Conservation (phyloP, 192 early-diverging fungal genomes). For the Tieghemiomyces parasiticus region DNA sequence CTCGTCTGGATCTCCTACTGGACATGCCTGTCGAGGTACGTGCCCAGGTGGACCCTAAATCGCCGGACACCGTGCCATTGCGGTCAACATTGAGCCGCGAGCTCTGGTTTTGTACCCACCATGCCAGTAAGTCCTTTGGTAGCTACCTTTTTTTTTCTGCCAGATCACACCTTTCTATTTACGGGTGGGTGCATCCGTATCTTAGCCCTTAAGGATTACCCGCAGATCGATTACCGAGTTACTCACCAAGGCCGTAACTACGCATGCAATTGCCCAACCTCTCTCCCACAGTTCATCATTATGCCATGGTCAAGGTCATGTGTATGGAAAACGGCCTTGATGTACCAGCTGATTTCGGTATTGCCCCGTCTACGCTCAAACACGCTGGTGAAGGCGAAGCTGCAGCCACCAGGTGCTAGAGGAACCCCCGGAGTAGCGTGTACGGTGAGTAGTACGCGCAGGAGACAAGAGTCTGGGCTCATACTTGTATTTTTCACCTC, state of each 20-base stretch:
- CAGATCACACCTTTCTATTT: too few species aligned
- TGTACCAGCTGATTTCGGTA: conserved; percentile 20
- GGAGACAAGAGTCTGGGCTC: not conserved
- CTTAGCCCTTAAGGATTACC: too few species aligned
- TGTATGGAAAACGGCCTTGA: conserved; percentile 20
- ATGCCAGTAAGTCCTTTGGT: conserved; percentile 14
- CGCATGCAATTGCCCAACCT: too few species aligned
- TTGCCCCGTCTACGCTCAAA: conserved; percentile 29
- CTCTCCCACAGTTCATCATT: conserved; percentile 26
- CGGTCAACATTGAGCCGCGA: conserved; percentile 25
- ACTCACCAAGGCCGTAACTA: too few species aligned
- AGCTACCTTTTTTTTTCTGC: too few species aligned
- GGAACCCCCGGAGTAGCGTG: not conserved
- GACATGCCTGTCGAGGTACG: not conserved
- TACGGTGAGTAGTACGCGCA: not conserved
- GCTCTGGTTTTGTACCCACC: conserved; percentile 35
- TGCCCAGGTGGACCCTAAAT: not conserved
- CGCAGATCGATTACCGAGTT: too few species aligned
- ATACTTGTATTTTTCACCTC: not conserved
- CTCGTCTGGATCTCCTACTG: not conserved
- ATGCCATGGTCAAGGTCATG: conserved; percentile 26
- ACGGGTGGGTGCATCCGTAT: too few species aligned
- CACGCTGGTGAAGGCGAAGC: not conserved
- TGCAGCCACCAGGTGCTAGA: not conserved
- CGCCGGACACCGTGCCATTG: conserved; percentile 8